Base-by-base conservation (phyloP, 768 basidiomycete species). In the Trametes elegans region DNA sequence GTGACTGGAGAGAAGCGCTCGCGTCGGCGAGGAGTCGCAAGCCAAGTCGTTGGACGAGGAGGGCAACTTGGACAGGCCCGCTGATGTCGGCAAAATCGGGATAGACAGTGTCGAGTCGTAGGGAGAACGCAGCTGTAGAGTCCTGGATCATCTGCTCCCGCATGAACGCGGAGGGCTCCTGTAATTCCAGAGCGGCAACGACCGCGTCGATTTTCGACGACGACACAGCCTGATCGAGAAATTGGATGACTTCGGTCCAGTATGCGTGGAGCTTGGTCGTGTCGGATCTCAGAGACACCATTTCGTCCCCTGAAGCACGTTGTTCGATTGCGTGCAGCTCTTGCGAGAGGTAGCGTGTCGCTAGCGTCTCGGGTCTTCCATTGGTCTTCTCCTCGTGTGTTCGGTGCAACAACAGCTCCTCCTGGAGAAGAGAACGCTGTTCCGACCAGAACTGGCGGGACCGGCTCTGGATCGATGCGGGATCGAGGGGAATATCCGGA, bases 401-500 rank as follows among this genome's bases (percentile, higher is more conserved):
- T 16, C 58, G 62, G 59, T 90, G 85, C 7, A 90, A 72, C 6
- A 62, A 48, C 7, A 85, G 66, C 67, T 90, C 83, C 2, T 71
- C 69, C 3, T 64, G 57, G 3, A 90, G 60, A 23, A 73, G 62
- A 2, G 66, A 59, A 28, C 72, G 61, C 49, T 83, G 75, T 44
- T 74, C 64, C 26, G 66, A 63, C 66, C 78, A 75, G 26, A 84
- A 81, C 27, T 73, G 68, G 2, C 64, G 63, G 0, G 74, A 71
- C 43, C 74, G 79, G 46, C 73, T 76, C 49, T 83, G 76, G 29
- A 85, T 78, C 21, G 83, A 84, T 7, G 86, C 84, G 24, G 97
- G 97, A 68, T 99, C 97, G 44, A 98, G 71, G 2, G 95, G 93
- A 2, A 82, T 73, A 67, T 92, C 80, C 0, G 97, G 93, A 34